Conservation (phyloP, 208 protist genomes). For the Porcisia hertigi region DNA sequence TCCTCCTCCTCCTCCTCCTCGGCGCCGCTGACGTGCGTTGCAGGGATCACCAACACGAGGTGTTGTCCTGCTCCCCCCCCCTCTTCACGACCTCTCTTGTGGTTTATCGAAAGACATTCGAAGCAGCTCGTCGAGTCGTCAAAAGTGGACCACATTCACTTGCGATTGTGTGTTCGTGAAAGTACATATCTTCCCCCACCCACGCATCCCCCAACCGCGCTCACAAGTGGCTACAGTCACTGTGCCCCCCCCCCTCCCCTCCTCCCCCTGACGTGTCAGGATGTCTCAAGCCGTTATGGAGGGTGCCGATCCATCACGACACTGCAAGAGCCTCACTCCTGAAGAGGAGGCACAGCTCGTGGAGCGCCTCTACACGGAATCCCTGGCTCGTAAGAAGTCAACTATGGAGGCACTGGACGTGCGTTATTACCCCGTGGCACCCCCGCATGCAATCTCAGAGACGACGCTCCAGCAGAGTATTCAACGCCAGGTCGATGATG, state of each 20-base stretch:
- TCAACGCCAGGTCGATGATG: slow-evolving; percentile 72
- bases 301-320: too few species aligned
- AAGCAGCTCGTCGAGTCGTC: not conserved
- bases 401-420: slow-evolving; percentile 59
- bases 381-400: slow-evolving; percentile 49
- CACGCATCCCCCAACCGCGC: not conserved
- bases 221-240: not conserved
- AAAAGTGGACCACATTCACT: not conserved
- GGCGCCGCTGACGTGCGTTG: not conserved
- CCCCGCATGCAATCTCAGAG: slow-evolving; percentile 42
- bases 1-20: not conserved
- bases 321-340: slow-evolving; percentile 24
- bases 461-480: slow-evolving; percentile 72
- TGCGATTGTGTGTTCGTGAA: not conserved
- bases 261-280: not conserved
- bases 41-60: not conserved
- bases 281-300: not conserved
- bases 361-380: slow-evolving; percentile 68
- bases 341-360: slow-evolving; percentile 66
- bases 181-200: not conserved
- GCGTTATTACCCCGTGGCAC: slow-evolving; percentile 72
- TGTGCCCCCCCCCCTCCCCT: too few species aligned
- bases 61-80: not conserved
- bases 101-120: not conserved
- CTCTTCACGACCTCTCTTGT: not conserved